Evolutionary conservation across 257 asterid species (phyloP).

Genomic region (Capsicum chinense): DNA sequence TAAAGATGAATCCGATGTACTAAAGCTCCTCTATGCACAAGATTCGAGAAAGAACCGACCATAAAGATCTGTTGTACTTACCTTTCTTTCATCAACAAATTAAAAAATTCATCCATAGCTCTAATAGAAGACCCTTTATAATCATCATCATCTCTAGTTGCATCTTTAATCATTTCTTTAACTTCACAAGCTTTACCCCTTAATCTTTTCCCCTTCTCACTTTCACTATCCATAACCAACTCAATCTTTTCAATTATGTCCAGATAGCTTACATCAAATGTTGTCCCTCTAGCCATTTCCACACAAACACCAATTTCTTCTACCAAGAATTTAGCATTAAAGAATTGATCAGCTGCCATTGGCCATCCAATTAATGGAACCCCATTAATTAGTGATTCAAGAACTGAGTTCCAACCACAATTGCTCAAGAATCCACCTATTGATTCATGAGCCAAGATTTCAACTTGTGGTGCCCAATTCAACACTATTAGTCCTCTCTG

Average conservation of each 20-base stretch:
- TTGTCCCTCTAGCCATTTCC: conserved; percentile 64
- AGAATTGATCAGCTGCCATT: conserved; percentile 63
- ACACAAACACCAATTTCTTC: conserved; percentile 60
- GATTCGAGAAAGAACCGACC: too few relatives aligned
- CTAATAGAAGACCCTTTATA: conserved; percentile 51
- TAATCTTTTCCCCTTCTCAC: conserved; percentile 41
- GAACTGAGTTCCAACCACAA: conserved; percentile 75
- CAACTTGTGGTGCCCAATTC: conserved; percentile 66
- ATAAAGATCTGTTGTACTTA: too few relatives aligned
- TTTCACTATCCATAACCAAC: conserved; percentile 55
- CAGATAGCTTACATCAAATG: conserved; percentile 52
- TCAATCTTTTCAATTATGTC: conserved; percentile 55
- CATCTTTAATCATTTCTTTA: conserved; percentile 43
- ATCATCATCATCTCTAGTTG: conserved; percentile 44
- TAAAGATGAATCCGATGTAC: too few relatives aligned
- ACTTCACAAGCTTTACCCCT: conserved; percentile 47
- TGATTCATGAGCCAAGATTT: conserved; percentile 53
- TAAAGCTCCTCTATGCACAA: too few relatives aligned
- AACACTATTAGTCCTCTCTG: conserved; percentile 46
- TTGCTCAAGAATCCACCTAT: conserved; percentile 53
- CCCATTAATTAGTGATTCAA: conserved; percentile 56
- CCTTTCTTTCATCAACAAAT: conserved; percentile 35
- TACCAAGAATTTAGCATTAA: conserved; percentile 57
- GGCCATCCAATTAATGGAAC: conserved; percentile 68
- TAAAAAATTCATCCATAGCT: conserved; percentile 59